Conservation (phyloP, 2,329 filamentous ascomycete genomes). For the Penicillium sp. region DNA sequence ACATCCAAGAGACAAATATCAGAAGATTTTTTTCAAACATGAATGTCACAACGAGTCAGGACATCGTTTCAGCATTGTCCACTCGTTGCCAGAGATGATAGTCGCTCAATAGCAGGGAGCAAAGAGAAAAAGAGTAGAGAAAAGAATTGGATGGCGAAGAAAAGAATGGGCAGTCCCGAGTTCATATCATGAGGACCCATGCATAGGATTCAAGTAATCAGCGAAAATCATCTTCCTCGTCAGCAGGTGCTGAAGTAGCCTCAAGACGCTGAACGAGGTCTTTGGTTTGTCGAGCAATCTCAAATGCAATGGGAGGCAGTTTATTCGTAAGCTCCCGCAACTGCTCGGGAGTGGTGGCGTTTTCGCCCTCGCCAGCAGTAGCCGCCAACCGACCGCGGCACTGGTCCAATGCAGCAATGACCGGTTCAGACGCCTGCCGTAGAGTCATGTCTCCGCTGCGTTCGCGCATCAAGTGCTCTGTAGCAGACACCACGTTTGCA, state of each 20-base stretch:
- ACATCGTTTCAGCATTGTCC: conserved; percentile 30
- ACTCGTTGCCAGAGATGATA: conserved; percentile 25
- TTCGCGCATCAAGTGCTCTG: conserved; percentile 55
- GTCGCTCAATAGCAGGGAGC: conserved; percentile 26
- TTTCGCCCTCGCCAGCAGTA: conserved; percentile 60
- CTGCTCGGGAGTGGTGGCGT: conserved; percentile 56
- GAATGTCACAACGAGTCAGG: conserved; percentile 22
- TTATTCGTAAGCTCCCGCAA: conserved; percentile 62
- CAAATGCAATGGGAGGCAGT: conserved; percentile 80
- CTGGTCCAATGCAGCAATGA: conserved; percentile 52
- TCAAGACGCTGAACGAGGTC: conserved; percentile 60
- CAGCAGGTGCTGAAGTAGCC: conserved; percentile 27
- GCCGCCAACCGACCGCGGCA: conserved; percentile 66
- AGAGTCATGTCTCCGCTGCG: conserved; percentile 50
- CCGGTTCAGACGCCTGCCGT: conserved; percentile 46
- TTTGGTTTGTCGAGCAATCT: conserved; percentile 79
- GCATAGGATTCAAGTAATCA: conserved; percentile 21
- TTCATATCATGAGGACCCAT: conserved; percentile 1
- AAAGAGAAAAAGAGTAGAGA: conserved; percentile 12
- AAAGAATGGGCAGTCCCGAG: not conserved
- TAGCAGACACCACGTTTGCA: conserved; percentile 66
- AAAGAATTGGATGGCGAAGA: conserved; percentile 4
- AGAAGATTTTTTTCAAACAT: conserved; percentile 2
- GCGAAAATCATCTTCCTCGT: conserved; percentile 43
- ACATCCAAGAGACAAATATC: conserved; percentile 4